These are phyloP conservation scores for Colletotrichum sp. DNA, from an alignment of 2,329 filamentous ascomycete genomes.

Conservation along the genomic window DNA sequence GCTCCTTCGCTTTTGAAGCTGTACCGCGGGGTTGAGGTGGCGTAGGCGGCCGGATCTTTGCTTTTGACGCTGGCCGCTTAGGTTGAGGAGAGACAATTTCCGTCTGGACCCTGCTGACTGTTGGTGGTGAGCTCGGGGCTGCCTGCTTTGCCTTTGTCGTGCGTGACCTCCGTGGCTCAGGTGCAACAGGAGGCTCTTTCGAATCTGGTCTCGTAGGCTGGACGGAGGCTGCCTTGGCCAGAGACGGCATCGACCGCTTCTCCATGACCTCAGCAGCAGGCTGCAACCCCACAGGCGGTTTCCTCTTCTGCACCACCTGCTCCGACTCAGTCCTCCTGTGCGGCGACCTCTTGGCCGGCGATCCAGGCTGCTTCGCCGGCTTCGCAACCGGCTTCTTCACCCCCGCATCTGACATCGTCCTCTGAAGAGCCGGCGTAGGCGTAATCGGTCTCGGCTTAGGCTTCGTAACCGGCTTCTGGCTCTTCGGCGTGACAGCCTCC, in stretches of 20 bases:
- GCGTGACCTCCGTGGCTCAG: slow-evolving; percentile 7
- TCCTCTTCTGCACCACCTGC: neutral
- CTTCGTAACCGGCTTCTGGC: neutral
- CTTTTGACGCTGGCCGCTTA: slow-evolving; percentile 26
- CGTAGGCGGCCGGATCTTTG: slow-evolving; percentile 34
- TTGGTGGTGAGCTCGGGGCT: slow-evolving; percentile 21
- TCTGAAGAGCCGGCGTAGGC: neutral
- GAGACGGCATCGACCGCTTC: neutral
- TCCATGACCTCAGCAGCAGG: neutral
- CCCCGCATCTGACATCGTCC: neutral
- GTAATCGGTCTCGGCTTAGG: neutral
- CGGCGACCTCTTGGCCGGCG: neutral
- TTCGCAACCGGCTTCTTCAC: neutral
- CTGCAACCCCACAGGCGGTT: neutral
- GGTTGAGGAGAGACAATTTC: slow-evolving; percentile 38
- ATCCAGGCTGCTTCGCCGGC: neutral
- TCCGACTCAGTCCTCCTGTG: neutral
- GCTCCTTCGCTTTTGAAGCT: neutral
- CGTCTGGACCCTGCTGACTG: slow-evolving; percentile 21
- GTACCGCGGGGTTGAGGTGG: slow-evolving; percentile 38
- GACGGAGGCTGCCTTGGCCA: neutral
- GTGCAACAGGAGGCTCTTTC: neutral
- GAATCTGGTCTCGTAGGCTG: neutral
- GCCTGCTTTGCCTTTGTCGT: neutral
- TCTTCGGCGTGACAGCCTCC: neutral